Evolutionary conservation across 116 monocot species (phyloP).

Genomic region (Papilionanthe hybrid): DNA sequence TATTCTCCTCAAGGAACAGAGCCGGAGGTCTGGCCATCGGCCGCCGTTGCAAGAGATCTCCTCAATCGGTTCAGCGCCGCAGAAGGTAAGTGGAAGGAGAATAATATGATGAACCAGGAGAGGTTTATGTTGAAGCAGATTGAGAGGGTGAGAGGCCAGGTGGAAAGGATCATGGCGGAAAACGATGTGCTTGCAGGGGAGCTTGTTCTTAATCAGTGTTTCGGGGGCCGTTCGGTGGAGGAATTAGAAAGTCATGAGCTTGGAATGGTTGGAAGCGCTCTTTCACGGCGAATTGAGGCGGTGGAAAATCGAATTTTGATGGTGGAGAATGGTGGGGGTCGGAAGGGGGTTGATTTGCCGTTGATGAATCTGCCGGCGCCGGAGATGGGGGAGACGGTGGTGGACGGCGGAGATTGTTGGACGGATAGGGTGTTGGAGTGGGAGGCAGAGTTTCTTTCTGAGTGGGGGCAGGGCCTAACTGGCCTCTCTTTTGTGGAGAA

Average conservation of each 20-base stretch:
- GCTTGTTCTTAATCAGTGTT: background rate
- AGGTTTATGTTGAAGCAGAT: background rate
- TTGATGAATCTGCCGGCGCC: too few relatives aligned
- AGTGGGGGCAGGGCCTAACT: too few relatives aligned
- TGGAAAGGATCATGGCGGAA: background rate
- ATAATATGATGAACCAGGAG: conserved; percentile 4
- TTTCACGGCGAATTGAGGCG: background rate
- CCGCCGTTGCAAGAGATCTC: background rate
- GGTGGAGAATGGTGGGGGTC: too few relatives aligned
- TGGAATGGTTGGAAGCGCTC: background rate
- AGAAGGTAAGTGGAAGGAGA: background rate
- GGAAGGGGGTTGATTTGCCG: too few relatives aligned
- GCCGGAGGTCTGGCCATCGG: conserved; percentile 5
- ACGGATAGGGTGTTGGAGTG: too few relatives aligned
- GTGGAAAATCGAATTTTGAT: background rate
- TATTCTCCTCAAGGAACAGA: background rate
- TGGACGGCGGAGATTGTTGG: too few relatives aligned
- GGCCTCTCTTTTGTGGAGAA: too few relatives aligned
- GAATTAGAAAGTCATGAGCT: background rate
- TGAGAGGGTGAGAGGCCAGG: background rate
- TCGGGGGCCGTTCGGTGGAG: background rate
- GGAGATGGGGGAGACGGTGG: too few relatives aligned
- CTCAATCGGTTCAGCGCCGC: background rate
- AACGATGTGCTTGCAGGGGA: background rate
- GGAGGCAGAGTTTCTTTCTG: too few relatives aligned